Base-by-base conservation (phyloP, 2,329 filamentous ascomycete genomes). In the Orbilia ellipsospora region DNA sequence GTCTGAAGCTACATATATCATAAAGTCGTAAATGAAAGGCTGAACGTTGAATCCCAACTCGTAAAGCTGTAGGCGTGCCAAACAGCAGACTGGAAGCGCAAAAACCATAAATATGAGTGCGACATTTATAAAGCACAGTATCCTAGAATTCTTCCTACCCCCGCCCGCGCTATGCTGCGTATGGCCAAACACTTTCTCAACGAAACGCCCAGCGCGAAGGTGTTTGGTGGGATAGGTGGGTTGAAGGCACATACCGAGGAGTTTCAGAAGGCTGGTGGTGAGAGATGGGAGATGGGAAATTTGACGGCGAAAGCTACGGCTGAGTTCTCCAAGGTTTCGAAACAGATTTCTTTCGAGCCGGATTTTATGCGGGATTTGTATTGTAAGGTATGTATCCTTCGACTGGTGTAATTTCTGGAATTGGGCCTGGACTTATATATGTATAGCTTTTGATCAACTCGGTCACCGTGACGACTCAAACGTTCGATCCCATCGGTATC, bases 91-190 rank as follows among this genome's bases (percentile, higher is more conserved):
- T 90, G 88, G 88, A 86, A 75, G 23, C 72, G 84, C 61, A 82
- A 84, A 16, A 83, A 83, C 8, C 88, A 90, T 82, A 88, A 88
- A 65, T 81, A 85, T 69, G 88, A 90, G 81, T 90, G 88, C 79
- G 83, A 85, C 28, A 83, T 86, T 5, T 85, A 86, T 62, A 82
- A 83, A 51, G 80, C 81, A 7, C 80, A 87, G 3, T 80, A 82
- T 20, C 85, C 84, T 0, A 82, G 81, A 3, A 78, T 85, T 18
- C 81, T 89, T 1, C 88, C 88, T 0, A 87, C 85, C 77, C 85
- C 85, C 48, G 86, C 87, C 1, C 83, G 88, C 13, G 87, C 86
- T 4, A 82, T 87, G 1, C 82, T 89, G 66, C 85, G 88, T 18
- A 80, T 90, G 28, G 83, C 85, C 36, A 80, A 79, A 54, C 77